phyloP scores from a whole-genome alignment of 257 asterid genomes.

The Pogostemon cablin region DNA sequence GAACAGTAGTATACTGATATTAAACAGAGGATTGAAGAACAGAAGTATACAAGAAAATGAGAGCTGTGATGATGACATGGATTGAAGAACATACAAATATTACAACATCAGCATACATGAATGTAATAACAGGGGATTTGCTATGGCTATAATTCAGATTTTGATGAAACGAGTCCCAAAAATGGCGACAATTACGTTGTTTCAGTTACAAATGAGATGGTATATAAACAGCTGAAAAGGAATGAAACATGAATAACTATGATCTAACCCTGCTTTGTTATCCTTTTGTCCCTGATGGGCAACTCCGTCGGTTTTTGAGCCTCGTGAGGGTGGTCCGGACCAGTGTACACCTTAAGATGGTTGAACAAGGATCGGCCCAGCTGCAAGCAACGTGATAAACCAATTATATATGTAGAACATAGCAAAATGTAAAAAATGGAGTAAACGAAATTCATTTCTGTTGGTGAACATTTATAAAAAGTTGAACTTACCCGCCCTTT shows the following conservation, averaged over 20 bases:
- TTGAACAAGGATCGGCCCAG: conserved; percentile 82
- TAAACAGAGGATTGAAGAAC: background rate
- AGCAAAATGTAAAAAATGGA: no score
- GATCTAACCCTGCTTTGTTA: conserved; percentile 48
- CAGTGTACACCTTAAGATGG: conserved; percentile 87
- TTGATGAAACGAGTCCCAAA: conserved; percentile 20
- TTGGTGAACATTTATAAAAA: background rate
- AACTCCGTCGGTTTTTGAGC: conserved; percentile 81
- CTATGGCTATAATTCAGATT: conserved; percentile 5
- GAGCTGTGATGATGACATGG: background rate
- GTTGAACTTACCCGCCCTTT: conserved; percentile 73
- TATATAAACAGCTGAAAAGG: conserved; percentile 32
- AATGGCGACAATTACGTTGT: background rate
- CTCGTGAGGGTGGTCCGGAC: conserved; percentile 94
- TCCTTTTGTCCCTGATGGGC: conserved; percentile 91
- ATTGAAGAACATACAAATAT: conserved; percentile 24
- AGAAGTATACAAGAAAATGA: background rate
- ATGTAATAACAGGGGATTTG: conserved; percentile 9
- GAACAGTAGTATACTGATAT: background rate
- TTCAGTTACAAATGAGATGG: conserved; percentile 18
- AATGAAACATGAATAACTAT: background rate
- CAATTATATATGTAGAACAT: conserved; percentile 22
- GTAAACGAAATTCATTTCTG: no score
- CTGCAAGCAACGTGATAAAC: conserved; percentile 50
- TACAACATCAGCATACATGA: conserved; percentile 22